A percentile compares a stretch with the other conserved stretches of the same genome.
Evolutionary conservation across 352 stramenopile genomes (phyloP).

Genomic region (Globisporangium yorkense): DNA sequence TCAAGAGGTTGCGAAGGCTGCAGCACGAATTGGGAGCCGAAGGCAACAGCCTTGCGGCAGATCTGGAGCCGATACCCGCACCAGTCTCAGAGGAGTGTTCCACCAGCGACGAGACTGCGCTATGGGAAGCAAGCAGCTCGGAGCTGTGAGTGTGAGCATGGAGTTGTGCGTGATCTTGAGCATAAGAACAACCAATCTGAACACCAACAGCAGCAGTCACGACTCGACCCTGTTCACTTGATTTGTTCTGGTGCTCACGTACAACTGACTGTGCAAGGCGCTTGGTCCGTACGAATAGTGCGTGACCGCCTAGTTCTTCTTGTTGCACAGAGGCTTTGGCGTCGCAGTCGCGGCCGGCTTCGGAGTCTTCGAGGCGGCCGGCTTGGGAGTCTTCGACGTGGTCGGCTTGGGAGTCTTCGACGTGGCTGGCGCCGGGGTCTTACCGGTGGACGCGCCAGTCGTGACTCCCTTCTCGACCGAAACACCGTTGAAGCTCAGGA

Average conservation of each 20-base stretch:
- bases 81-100: background rate
- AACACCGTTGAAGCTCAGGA: conserved; percentile 61
- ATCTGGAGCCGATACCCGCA: too few species aligned
- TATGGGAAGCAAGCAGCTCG: background rate
- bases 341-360: background rate
- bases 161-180: too few species aligned
- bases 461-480: conserved; percentile 43
- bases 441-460: conserved; percentile 35
- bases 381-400: background rate
- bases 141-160: background rate
- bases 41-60: background rate
- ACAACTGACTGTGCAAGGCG: too few species aligned
- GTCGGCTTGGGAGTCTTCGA: background rate
- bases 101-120: background rate
- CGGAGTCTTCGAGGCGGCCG: background rate
- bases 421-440: conserved; percentile 9
- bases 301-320: conserved; percentile 3
- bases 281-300: background rate
- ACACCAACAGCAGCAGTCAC: too few species aligned
- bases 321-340: conserved; percentile 3
- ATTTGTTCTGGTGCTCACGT: too few species aligned
- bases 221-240: too few species aligned
- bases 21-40: background rate
- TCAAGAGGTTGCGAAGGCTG: conserved; percentile 28
- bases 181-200: too few species aligned